Evolutionary conservation across 2,329 filamentous ascomycete species (phyloP), one percentile per base, ranked within the genome.

Genomic region (Ophiostoma himal-ulmi): DNA sequence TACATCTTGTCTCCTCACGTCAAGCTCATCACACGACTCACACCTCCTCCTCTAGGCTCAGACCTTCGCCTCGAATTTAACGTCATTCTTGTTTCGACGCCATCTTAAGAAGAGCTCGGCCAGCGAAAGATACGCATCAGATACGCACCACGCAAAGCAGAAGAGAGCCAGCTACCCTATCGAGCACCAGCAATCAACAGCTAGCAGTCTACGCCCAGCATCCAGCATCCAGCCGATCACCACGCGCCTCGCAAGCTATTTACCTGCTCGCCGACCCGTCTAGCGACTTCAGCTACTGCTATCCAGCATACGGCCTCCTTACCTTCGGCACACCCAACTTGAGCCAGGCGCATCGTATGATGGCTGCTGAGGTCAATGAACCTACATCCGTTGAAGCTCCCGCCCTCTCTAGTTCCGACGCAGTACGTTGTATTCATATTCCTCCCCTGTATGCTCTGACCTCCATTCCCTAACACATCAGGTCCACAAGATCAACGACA

Each of bases 341-440:
- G 76, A 75, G 76, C 78, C 77, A 77, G 76, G 78, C 78, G 81
- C 80, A 79, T 83, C 85, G 85, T 84, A 88, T 86, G 85, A 88
- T 88, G 86, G 86, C 85, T 83, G 85, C 85, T 83, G 86, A 86
- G 84, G 82, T 83, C 81, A 81, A 82, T 78, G 80, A 82, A 79
- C 80, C 83, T 77, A 83, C 80, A 80, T 80, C 82, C 79, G 82
- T 82, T 79, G 83, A 85, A 83, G 83, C 82, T 81, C 81, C 83
- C 81, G 78, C 81, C 78, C 80, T 81, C 76, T 78, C 81, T 76
- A 80, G 81, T 75, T 76, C 80, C 75, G 79, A 81, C 78, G 80
- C 79, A 76, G 83, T 85, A 75, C 80, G 66, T 34, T 70, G 57
- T 65, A 22, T 37, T 71, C 26, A 37, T 62, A 62, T 37, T 20